These are phyloP conservation scores for Euptelea pleiosperma DNA, from an alignment of 164 flowering plant species.

Conservation along the genomic window DNA sequence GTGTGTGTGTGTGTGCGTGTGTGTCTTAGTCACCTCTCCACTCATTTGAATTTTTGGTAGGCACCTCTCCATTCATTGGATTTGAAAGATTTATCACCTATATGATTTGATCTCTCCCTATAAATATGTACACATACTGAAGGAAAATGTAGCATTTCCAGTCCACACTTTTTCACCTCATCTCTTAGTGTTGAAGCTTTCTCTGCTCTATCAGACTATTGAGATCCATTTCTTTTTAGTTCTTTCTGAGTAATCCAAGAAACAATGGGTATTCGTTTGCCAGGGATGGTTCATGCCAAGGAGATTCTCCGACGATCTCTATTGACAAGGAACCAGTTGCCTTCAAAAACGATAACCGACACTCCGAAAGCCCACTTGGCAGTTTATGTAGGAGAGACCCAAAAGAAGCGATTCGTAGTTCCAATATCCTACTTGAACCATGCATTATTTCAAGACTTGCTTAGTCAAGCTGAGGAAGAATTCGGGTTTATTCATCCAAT, in stretches of 20 bases:
- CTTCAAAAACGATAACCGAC: not conserved
- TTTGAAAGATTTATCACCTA: no score
- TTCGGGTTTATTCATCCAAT: conserved; percentile 41
- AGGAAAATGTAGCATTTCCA: not conserved
- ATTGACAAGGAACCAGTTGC: no score
- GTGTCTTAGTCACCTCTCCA: no score
- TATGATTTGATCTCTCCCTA: no score
- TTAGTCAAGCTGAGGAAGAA: conserved; percentile 42
- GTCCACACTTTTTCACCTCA: no score
- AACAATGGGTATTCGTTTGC: conserved; percentile 13
- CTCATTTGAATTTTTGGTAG: no score
- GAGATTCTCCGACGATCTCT: not conserved
- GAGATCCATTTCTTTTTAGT: no score
- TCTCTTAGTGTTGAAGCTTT: no score
- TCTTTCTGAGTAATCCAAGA: not conserved
- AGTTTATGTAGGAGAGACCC: conserved; percentile 44
- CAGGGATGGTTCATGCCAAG: conserved; percentile 13
- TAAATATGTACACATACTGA: not conserved
- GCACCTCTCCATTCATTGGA: no score
- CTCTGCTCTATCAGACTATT: no score
- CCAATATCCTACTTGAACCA: conserved; percentile 43
- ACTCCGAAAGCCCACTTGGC: conserved; percentile 36
- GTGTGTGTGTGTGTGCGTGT: no score
- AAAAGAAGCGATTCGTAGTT: conserved; percentile 44
- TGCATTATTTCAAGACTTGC: conserved; percentile 42